Base-by-base conservation (phyloP, 495 filamentous ascomycete genomes). In the Tirmania nivea region DNA sequence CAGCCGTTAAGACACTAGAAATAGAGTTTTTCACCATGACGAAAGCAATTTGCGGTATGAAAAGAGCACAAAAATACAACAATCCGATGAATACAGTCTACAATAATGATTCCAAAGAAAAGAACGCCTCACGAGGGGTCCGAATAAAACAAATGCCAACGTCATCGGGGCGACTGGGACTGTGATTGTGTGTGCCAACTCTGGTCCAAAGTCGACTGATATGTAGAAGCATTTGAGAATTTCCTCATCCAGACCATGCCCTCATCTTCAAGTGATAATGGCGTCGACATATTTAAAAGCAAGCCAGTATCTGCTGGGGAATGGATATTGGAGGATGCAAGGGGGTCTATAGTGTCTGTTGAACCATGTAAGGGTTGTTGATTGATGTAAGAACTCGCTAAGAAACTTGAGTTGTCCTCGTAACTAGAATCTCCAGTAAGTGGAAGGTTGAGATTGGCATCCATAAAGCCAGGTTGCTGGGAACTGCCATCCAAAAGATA, bases 211-310 rank as follows among this genome's bases (percentile, higher is more conserved):
- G 39, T 19, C 39, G 39, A 45, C 14, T 1, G 39, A 45, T 45
- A 45, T 3, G 39, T 45, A 4, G 39, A 45, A 14, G 39, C 39
- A 45, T 45, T 45, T 19, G 39, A 45, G 39, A 14, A 45, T 19
- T 45, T 45, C 17, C 39, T 14, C 61, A 63, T 63, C 61, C 61
- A 63, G 35, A 63, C 49, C 35, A 55, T 60, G 20, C 57, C 60
- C 14, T 53, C 56, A 35, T 63, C 61, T n/a, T 63, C 61, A 20
- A 56, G 60, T 31, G 61, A 54, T 10, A 59, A 51, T 9, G 47
- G 35, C 16, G 60, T 53, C 10, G 60, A 53, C 12, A 45, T 45
- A 19, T 19, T 19, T 4, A 45, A 19, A 45, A 45, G 39, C 39
- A 45, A 14, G 12, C 39, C 39, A 19, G 14, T 45, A 19, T 45